Conservation (phyloP, 1,284 basidiomycete species). For the Xerocomus amazonicus region DNA sequence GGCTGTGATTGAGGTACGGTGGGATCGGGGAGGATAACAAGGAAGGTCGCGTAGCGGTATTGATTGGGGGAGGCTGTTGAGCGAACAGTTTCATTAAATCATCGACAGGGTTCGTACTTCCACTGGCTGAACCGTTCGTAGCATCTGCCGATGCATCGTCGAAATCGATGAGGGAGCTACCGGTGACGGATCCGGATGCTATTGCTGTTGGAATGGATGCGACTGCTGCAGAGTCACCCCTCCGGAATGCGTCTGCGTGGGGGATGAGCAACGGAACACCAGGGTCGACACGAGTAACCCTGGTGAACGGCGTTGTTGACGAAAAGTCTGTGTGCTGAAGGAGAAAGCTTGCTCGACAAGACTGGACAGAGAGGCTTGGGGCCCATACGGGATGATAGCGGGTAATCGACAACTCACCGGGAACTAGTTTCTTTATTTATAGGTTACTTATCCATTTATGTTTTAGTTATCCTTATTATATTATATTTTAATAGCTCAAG, state of each 20-base stretch:
- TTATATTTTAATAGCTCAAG: too few relatives aligned
- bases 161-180: conserved; percentile 67
- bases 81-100: conserved; percentile 56
- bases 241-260: conserved; percentile 79
- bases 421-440: too few relatives aligned
- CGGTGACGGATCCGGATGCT: conserved; percentile 38
- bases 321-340: too few relatives aligned
- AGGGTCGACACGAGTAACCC: too few relatives aligned
- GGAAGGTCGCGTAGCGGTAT: conserved; percentile 24
- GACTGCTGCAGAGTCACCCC: conserved; percentile 78
- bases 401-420: too few relatives aligned
- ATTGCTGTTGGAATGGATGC: conserved; percentile 61
- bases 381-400: too few relatives aligned
- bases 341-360: too few relatives aligned
- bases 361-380: too few relatives aligned
- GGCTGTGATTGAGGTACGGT: conserved; percentile 19
- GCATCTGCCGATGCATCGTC: conserved; percentile 43
- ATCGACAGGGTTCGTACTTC: conserved; percentile 35
- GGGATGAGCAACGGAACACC: not conserved
- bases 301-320: too few relatives aligned
- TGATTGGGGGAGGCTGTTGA: conserved; percentile 26
- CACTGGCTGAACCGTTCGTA: conserved; percentile 6
- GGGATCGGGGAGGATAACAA: conserved; percentile 15
- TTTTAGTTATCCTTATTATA: too few relatives aligned
- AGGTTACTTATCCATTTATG: too few relatives aligned